Conservation (phyloP, 1,284 basidiomycete species). For the Tilletia caries region DNA sequence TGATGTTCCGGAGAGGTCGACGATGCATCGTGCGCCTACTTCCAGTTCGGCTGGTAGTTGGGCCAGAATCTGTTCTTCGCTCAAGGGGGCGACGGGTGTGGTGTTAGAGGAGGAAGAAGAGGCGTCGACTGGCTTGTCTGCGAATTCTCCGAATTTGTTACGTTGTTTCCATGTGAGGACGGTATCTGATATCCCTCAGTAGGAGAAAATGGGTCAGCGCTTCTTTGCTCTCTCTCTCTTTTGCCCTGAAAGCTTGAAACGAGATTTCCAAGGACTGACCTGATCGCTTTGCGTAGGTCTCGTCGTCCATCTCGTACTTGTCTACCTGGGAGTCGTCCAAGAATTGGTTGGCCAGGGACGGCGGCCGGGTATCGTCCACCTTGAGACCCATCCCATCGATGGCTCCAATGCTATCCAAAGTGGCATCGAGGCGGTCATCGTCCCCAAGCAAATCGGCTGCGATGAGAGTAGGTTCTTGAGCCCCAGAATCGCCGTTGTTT, state of each 20-base stretch:
- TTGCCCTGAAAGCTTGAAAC: neutral
- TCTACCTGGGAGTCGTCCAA: conserved; percentile 81
- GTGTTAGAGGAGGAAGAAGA: conserved; percentile 41
- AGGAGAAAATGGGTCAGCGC: conserved; percentile 19
- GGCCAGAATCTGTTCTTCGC: conserved; percentile 14
- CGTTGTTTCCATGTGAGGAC: conserved; percentile 85
- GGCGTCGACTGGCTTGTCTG: neutral
- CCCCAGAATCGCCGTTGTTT: conserved; percentile 22
- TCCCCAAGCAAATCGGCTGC: conserved; percentile 56
- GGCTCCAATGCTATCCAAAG: conserved; percentile 71
- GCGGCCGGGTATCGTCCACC: conserved; percentile 37
- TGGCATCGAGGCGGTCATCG: conserved; percentile 64
- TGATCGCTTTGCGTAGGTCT: conserved; percentile 73
- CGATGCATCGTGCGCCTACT: conserved; percentile 75
- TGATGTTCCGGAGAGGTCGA: conserved; percentile 61
- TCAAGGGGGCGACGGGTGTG: conserved; percentile 38
- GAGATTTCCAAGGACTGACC: conserved; percentile 60
- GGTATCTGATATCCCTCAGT: conserved; percentile 74
- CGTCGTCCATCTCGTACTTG: conserved; percentile 83
- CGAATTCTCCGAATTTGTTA: conserved; percentile 86
- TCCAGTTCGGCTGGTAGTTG: conserved; percentile 56
- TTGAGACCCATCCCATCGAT: conserved; percentile 70
- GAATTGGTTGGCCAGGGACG: conserved; percentile 70
- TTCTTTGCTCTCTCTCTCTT: conserved; percentile 17
- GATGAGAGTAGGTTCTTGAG: conserved; percentile 59